Base-by-base conservation (phyloP, 2,329 filamentous ascomycete genomes). In the Graphium sp. region DNA sequence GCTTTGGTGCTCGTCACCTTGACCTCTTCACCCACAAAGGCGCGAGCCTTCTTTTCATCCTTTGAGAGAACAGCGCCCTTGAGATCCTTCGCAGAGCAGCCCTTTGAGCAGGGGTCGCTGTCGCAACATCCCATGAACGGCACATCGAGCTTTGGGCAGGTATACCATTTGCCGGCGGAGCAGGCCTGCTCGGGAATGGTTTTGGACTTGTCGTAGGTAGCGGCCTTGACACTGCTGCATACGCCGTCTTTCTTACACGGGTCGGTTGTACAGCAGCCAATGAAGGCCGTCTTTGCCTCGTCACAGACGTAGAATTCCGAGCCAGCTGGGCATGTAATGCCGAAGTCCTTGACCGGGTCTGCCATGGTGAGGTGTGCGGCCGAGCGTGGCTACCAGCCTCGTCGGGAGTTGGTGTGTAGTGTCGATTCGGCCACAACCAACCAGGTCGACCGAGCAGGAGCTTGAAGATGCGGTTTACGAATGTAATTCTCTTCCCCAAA, bases 201-300 rank as follows among this genome's bases (percentile, higher is more conserved):
- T 5, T 7, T 18, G 18, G 14, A 26, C 24, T 7, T 6, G 10
- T 7, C n/a, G n/a, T 20, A 5, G 26, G 12, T 9, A 11, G 20
- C 18, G n/a, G 10, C 10, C 10, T 15, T 7, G 18, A 5, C n/a
- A 14, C 14, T 14, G 7, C 18, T 14, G 14, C 18, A 28, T 14
- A 10, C 14, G 8, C 18, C 18, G 3, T 11, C 13, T 6, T 24
- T 15, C 13, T 27, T 18, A 18, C 25, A 27, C 3, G 25, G 25
- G 13, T 27, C 25, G 13, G 25, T 18, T 2, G 25, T 27, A 11
- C 25, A 27, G 15, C 25, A 27, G 25, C 15, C 25, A 10, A 27
- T 18, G 11, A 27, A 27, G 25, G 15, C 10, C 15, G 13, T 17
- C 5, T 9, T 12, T 12, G 25, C 12, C 10, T 27, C 25, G 7